Conservation (phyloP, 228 moss, liverwort and hornwort genomes). For the Sphagnum fallax region DNA sequence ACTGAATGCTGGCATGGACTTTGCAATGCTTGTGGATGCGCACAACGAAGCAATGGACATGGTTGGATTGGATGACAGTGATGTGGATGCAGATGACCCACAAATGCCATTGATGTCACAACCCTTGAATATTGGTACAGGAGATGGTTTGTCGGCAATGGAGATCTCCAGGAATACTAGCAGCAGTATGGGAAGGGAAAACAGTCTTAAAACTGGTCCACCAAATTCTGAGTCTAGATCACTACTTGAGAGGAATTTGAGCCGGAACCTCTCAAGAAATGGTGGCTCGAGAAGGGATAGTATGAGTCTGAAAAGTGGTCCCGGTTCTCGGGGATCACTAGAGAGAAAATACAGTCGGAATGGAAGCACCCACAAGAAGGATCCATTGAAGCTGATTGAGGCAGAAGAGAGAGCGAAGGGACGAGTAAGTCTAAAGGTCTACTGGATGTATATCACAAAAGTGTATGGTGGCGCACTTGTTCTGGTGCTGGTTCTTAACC, state of each 20-base stretch:
- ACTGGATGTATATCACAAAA: slow-evolving; percentile 34
- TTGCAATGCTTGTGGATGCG: slow-evolving; percentile 29
- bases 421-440: slow-evolving; percentile 35
- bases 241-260: slow-evolving; percentile 2
- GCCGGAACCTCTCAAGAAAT: not conserved
- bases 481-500: slow-evolving; percentile 16
- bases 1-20: slow-evolving; percentile 27
- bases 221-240: not conserved
- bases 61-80: slow-evolving; percentile 14
- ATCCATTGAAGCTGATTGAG: slow-evolving; percentile 32
- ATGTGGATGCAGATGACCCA: not conserved
- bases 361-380: slow-evolving; percentile 7
- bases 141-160: not conserved
- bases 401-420: slow-evolving; percentile 48
- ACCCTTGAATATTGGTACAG: not conserved
- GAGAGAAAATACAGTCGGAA: slow-evolving; percentile 1
- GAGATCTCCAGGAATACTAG: no score
- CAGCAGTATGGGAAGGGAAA: not conserved
- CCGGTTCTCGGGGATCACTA: not conserved
- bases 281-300: not conserved
- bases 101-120: not conserved
- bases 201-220: not conserved
- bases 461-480: slow-evolving; percentile 27
- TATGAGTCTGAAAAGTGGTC: not conserved
- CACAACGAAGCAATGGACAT: slow-evolving; percentile 38